Evolutionary conservation across 805 yeast genomes (phyloP), one percentile per base, ranked within the genome.

Genomic region (Maudiozyma barnettii): DNA sequence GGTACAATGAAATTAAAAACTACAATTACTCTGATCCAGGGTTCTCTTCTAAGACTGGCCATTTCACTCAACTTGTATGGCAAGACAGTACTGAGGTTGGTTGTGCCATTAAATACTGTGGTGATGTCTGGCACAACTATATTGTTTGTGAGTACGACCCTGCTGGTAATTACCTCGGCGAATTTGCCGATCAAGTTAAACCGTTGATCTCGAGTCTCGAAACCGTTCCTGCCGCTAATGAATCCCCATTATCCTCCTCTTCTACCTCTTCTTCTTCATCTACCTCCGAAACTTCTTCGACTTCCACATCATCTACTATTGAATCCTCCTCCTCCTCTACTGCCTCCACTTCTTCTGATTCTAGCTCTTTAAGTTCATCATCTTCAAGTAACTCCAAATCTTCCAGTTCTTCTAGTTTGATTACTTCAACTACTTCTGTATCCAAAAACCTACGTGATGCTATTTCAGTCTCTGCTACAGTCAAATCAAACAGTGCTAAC

Each of bases 31-130:
- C 78, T 81, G 21, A 61, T 62, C 44, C 61, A 60, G 49, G 81
- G 77, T 47, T 70, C 65, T 54, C 71, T 71, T 46, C 71, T 65
- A 48, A 53, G 51, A 41, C 53, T 20, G 86, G 86, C 47, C 93
- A 84, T 61, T 84, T 84, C 69, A 82, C 91, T 12, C 91, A 84
- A 66, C 58, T 83, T 31, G 76, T 84, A 20, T 84, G 93, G 93
- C 75, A 75, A 52, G 59, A 72, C 10, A 68, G 83, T 39, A 66
- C 77, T 5, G 65, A 75, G 53, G 63, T 84, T n/a, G 93, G 91
- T 45, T 84, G 93, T 72, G 87, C 83, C 44, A 69, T 71, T 63
- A 79, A 78, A 60, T 63, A 73, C 55, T 84, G 95, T 68, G 58
- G 66, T 44, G 55, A 65, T 42, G 69, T 71, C 59, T 69, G 73